A percentile compares a stretch with the other conserved stretches of the same genome.
Conservation (phyloP, 108 stramenopile species). For the Cylindrotheca closterium region DNA sequence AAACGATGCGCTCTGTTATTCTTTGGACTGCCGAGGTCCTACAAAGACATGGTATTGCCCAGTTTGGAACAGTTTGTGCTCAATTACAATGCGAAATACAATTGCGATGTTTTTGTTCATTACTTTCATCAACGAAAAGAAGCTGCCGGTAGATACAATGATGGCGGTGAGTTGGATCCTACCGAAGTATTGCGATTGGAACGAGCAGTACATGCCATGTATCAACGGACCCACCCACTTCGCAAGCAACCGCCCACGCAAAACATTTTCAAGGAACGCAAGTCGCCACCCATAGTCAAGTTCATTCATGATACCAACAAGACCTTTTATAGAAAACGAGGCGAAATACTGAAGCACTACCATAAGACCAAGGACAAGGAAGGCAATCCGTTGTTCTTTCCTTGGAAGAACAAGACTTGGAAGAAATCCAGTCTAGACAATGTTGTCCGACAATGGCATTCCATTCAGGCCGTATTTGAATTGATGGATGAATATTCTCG, state of each 20-base stretch:
- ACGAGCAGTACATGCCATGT: background rate
- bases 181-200: conserved; percentile 2
- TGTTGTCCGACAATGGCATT: conserved; percentile 33
- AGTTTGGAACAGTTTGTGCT: conserved; percentile 36
- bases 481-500: conserved; percentile 15
- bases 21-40: conserved; percentile 41
- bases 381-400: conserved; percentile 17
- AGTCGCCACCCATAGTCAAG: conserved; percentile 4
- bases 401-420: conserved; percentile 2
- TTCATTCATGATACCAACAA: conserved; percentile 40
- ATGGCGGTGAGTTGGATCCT: background rate
- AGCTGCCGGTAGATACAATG: conserved; percentile 9
- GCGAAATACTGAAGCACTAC: conserved; percentile 20
- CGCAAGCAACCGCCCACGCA: conserved; percentile 2
- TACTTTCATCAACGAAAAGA: conserved; percentile 13
- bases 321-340: conserved; percentile 25
- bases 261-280: background rate
- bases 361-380: conserved; percentile 18
- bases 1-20: conserved; percentile 27
- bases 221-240: background rate
- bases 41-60: conserved; percentile 36
- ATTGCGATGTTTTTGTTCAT: conserved; percentile 45
- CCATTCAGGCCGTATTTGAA: conserved; percentile 15
- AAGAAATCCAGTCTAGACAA: conserved; percentile 20
- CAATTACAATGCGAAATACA: conserved; percentile 20